A percentile compares a stretch with the other conserved stretches of the same genome.
Evolutionary conservation across 1,139 yeast genomes (phyloP).

Genomic region (Entelexis sorbosivorans): DNA sequence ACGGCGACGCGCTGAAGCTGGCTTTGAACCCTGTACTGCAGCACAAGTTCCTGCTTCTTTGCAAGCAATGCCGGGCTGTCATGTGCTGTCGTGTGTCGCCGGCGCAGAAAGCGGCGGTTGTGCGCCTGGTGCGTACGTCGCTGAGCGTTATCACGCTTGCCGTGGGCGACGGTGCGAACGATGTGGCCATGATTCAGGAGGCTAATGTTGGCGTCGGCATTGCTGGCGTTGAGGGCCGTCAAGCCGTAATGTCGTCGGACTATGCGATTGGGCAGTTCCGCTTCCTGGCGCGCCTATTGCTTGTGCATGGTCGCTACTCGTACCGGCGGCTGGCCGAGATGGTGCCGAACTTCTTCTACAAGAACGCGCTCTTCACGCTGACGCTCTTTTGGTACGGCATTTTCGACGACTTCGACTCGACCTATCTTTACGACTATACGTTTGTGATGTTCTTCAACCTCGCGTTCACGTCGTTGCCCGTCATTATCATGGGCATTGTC

Average conservation of each 20-base stretch:
- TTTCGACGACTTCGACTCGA: constrained; percentile 74
- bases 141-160: constrained; percentile 83
- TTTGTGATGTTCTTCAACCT: constrained; percentile 84
- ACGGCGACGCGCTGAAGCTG: constrained; percentile 79
- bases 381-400: constrained; percentile 92
- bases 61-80: constrained; percentile 90
- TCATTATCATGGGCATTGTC: constrained; percentile 76
- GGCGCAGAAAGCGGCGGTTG: constrained; percentile 92
- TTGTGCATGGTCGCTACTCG: constrained; percentile 96
- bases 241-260: constrained; percentile 96
- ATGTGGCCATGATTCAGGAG: constrained; percentile 96
- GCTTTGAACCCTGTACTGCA: constrained; percentile 53
- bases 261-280: constrained; percentile 94
- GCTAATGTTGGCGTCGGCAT: constrained; percentile 98
- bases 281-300: constrained; percentile 59
- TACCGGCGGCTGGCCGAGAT: constrained; percentile 83
- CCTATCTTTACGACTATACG: constrained; percentile 85
- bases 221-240: constrained; percentile 97
- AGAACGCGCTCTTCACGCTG: constrained; percentile 78
- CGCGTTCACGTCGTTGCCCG: constrained; percentile 91
- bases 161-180: constrained; percentile 97
- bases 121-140: constrained; percentile 71
- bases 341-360: constrained; percentile 89
- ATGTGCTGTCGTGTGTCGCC: constrained; percentile 95
- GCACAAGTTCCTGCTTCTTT: constrained; percentile 65